Conservation (phyloP, 192 early-diverging fungal genomes). For the Bifiguratus adelaidae region DNA sequence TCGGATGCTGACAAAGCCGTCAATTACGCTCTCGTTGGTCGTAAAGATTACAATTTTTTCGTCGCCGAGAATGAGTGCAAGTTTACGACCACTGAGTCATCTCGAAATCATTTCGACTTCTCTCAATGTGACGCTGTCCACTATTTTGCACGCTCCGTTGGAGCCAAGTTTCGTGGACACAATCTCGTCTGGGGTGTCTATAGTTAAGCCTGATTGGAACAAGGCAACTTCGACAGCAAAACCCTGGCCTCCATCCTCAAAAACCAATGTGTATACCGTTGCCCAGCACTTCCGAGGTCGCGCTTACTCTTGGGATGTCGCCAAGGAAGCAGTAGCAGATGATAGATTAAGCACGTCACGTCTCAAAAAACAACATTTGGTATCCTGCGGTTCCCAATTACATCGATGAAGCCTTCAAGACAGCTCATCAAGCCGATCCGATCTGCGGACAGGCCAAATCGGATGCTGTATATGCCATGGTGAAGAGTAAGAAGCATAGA, state of each 20-base stretch:
- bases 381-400: background rate
- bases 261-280: background rate
- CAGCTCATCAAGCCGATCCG: constrained; percentile 1
- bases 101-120: background rate
- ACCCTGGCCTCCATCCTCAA: background rate
- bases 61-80: constrained; percentile 4
- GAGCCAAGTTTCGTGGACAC: constrained; percentile 1
- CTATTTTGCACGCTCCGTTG: background rate
- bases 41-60: constrained; percentile 4
- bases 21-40: background rate
- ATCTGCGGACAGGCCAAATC: constrained; percentile 3
- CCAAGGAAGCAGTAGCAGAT: constrained; percentile 3
- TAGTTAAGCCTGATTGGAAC: background rate
- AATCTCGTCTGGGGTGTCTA: constrained; percentile 1
- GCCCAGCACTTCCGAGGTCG: background rate
- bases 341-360: background rate
- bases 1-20: background rate
- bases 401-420: background rate
- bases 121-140: background rate
- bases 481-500: background rate
- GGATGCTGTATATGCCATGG: constrained; percentile 3
- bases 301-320: background rate
- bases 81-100: background rate
- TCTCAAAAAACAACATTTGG: background rate
- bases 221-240: background rate